Conservation (phyloP, 1,139 yeast genomes). For the Scheffersomyces lignicola region DNA sequence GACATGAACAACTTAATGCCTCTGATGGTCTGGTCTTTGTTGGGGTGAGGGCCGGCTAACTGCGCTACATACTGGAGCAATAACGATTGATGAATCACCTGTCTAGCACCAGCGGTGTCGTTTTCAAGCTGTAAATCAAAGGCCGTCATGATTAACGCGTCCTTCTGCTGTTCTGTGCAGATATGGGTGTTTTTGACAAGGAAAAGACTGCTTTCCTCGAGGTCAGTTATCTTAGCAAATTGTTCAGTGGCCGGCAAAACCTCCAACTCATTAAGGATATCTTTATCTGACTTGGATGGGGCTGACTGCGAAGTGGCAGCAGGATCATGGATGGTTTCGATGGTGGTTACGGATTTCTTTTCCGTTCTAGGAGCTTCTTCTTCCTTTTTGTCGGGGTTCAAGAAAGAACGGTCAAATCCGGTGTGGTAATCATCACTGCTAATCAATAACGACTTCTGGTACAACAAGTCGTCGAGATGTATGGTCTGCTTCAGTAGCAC, state of each 20-base stretch:
- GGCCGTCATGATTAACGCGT: slow-evolving; percentile 89
- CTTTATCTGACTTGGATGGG: slow-evolving; percentile 20
- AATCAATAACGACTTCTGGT: slow-evolving; percentile 73
- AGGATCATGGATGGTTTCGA: slow-evolving; percentile 28
- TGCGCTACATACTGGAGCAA: slow-evolving; percentile 76
- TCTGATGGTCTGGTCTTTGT: slow-evolving; percentile 36
- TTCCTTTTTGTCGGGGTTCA: slow-evolving; percentile 56
- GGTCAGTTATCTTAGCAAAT: slow-evolving; percentile 60
- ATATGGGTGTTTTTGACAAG: slow-evolving; percentile 65
- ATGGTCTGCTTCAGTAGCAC: slow-evolving; percentile 60
- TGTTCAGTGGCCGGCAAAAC: slow-evolving; percentile 59
- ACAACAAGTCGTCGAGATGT: slow-evolving; percentile 62
- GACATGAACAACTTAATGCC: slow-evolving; percentile 72
- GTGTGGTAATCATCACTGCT: slow-evolving; percentile 90
- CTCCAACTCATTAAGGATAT: slow-evolving; percentile 34
- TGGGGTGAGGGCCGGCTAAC: slow-evolving; percentile 44
- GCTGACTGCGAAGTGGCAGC: slow-evolving; percentile 6
- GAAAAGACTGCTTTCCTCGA: slow-evolving; percentile 50
- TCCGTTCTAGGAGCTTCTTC: slow-evolving; percentile 12
- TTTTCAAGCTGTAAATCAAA: slow-evolving; percentile 78
- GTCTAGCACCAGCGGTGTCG: slow-evolving; percentile 52
- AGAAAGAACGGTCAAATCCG: slow-evolving; percentile 86
- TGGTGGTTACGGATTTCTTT: slow-evolving; percentile 19
- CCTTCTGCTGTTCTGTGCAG: slow-evolving; percentile 82
- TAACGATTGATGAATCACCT: slow-evolving; percentile 76